Evolutionary conservation across 495 filamentous ascomycete genomes (phyloP).

Genomic region (Hypoxylon fuscum): DNA sequence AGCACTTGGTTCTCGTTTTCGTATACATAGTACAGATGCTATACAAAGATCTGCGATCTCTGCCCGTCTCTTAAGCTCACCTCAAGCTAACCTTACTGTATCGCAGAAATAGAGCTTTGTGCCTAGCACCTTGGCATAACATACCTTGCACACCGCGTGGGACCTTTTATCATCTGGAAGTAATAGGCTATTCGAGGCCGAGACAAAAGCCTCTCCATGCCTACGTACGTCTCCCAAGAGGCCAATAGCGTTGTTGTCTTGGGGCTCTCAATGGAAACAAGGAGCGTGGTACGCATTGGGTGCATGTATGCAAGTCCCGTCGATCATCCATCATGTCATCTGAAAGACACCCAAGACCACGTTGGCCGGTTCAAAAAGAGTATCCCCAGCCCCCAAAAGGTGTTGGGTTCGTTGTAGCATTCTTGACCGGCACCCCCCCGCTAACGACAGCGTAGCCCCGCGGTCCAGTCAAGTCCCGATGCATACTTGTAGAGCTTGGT

Average conservation of each 20-base stretch:
- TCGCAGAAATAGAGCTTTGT: slow-evolving; percentile 4
- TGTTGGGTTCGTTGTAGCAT: not conserved
- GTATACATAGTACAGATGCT: not conserved
- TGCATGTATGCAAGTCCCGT: not conserved
- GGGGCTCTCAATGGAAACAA: slow-evolving; percentile 1
- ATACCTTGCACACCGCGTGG: not conserved
- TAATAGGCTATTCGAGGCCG: not conserved
- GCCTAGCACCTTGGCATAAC: slow-evolving; percentile 7
- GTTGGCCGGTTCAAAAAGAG: not conserved
- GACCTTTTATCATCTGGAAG: not conserved
- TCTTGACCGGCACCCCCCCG: not conserved
- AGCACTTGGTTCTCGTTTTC: not conserved
- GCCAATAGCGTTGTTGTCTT: not conserved
- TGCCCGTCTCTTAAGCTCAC: slow-evolving; percentile 5
- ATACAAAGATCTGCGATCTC: slow-evolving; percentile 9
- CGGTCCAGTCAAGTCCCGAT: slow-evolving; percentile 6
- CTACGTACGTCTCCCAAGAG: slow-evolving; percentile 7
- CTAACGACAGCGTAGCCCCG: slow-evolving; percentile 14
- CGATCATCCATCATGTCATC: not conserved
- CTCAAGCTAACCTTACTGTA: slow-evolving; percentile 17
- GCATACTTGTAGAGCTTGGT: not conserved
- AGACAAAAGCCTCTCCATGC: slow-evolving; percentile 11
- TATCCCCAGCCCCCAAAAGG: not conserved
- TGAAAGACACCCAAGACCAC: not conserved
- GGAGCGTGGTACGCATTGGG: slow-evolving; percentile 8